Evolutionary conservation across 768 basidiomycete species (phyloP).

Genomic region (Neoboletus subvelutipes): DNA sequence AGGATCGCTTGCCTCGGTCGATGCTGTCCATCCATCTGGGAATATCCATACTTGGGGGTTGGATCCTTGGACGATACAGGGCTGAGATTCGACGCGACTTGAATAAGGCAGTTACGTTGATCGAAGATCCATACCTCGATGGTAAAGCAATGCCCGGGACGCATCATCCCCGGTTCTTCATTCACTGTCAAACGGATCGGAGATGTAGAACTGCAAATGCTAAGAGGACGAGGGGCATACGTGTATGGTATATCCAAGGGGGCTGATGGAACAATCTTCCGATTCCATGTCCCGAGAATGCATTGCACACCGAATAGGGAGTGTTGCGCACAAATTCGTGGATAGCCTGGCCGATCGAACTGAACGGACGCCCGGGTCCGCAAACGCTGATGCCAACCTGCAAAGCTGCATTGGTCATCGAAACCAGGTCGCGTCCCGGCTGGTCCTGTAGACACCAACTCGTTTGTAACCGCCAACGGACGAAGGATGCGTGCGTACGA

Average conservation of each 20-base stretch:
- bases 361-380: slow-evolving; percentile 68
- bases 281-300: slow-evolving; percentile 87
- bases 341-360: slow-evolving; percentile 70
- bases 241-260: slow-evolving; percentile 80
- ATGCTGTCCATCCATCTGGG: slow-evolving; percentile 93
- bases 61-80: slow-evolving; percentile 72
- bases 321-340: slow-evolving; percentile 42
- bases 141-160: slow-evolving; percentile 86
- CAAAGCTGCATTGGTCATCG: slow-evolving; percentile 62
- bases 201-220: neutral
- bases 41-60: slow-evolving; percentile 73
- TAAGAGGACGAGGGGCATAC: slow-evolving; percentile 39
- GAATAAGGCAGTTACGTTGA: neutral
- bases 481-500: slow-evolving; percentile 43
- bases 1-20: slow-evolving; percentile 62
- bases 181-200: slow-evolving; percentile 52
- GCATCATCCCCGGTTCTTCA: slow-evolving; percentile 79
- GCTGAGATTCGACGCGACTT: slow-evolving; percentile 39
- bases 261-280: slow-evolving; percentile 75
- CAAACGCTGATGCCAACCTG: slow-evolving; percentile 71
- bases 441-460: slow-evolving; percentile 52
- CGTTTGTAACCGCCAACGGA: neutral
- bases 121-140: slow-evolving; percentile 61
- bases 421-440: slow-evolving; percentile 63
- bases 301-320: slow-evolving; percentile 60